Base-by-base conservation (phyloP, 2,329 filamentous ascomycete species). In the Cercospora berteroae region DNA sequence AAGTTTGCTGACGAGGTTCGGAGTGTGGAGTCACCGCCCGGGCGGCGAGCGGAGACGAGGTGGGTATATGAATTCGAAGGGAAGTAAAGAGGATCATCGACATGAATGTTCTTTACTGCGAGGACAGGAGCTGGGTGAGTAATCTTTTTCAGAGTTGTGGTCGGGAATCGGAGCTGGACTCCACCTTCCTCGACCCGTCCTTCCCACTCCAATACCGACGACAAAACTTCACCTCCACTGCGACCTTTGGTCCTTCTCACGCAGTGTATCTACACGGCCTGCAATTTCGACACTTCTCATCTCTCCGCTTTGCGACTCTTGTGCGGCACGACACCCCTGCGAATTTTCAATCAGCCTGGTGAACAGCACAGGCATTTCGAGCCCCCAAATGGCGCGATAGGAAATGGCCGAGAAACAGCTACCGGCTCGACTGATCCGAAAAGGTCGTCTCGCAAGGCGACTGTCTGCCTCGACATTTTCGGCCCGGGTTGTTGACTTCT, bases 31-130 rank as follows among this genome's bases (percentile, higher is more conserved):
- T 36, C 31, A 64, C 12, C 36, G 52, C 16, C 36, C 36, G 33
- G 63, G 36, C 29, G 66, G 27, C 70, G 65, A 42, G 70, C 66
- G 55, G 71, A 71, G 63, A 69, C 88, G 20, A 68, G 59, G 58
- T 68, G 69, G 42, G 70, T 71, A 3, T 73, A 70, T 66, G 67
- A 71, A 20, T 69, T 68, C 52, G 70, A 67, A 33, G 63, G 59
- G 42, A 36, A 29, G 18, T 63, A 27, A 57, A n/a, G 25, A 25
- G 13, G 27, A 36, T 13, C 18, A 5, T 58, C 27, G 55, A 25
- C 2, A 55, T 50, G 20, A 50, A 20, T 48, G 1, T 48, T 23
- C n/a, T 16, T 7, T 42, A 5, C 36, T 42, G 36, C 36, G 6
- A 42, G 16, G 36, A n/a, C 36, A 39, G n/a, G 4, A 39, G 36